Evolutionary conservation across 1,139 yeast species (phyloP).

Genomic region (Tardiomyces blankii): DNA sequence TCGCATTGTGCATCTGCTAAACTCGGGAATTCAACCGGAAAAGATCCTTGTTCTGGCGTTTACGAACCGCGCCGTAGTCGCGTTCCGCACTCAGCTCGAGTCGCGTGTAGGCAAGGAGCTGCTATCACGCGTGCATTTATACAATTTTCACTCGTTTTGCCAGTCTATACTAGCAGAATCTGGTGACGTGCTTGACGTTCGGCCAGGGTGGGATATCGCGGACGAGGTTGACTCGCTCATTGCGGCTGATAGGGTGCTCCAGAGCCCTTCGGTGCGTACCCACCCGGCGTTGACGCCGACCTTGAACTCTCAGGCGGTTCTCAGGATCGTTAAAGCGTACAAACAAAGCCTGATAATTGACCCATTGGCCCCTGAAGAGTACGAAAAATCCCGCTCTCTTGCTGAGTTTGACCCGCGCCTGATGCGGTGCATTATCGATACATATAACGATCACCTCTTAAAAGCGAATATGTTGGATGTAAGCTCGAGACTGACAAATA

Average conservation of each 20-base stretch:
- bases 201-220: constrained; percentile 6
- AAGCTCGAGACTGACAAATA: background rate
- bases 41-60: constrained; percentile 54
- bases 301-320: constrained; percentile 26
- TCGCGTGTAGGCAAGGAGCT: constrained; percentile 27
- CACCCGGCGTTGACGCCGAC: constrained; percentile 10
- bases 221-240: constrained; percentile 11
- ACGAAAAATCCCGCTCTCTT: too few species aligned
- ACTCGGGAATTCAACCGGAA: constrained; percentile 32
- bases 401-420: background rate
- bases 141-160: constrained; percentile 50
- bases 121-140: constrained; percentile 22
- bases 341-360: too few species aligned
- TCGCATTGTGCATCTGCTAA: constrained; percentile 40
- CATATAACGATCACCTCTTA: background rate
- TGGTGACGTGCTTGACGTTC: constrained; percentile 17
- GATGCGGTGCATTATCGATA: background rate
- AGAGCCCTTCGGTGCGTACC: too few species aligned
- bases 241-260: background rate
- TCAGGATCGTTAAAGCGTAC: background rate
- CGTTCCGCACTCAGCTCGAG: constrained; percentile 33
- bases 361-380: too few species aligned
- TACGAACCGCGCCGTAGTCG: constrained; percentile 59
- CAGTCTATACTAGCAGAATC: constrained; percentile 40
- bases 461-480: background rate